A percentile compares a stretch with the other conserved stretches of the same genome.
Conservation (phyloP, 2,329 filamentous ascomycete species). For the Ophiognomonia clavigignenti-juglandacearum region DNA sequence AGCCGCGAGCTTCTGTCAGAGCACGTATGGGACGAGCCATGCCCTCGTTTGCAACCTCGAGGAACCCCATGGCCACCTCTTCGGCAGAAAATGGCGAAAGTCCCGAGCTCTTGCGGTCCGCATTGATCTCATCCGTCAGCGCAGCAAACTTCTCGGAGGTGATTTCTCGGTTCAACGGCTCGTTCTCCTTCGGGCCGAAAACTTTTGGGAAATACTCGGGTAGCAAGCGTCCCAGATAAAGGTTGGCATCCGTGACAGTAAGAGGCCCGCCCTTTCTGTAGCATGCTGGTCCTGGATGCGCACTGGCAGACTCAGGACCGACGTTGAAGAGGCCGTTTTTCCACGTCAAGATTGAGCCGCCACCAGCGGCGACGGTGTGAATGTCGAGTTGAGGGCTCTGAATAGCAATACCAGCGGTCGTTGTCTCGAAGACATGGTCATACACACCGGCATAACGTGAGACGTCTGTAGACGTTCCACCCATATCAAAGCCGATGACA, state of each 20-base stretch:
- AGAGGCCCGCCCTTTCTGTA: constrained; percentile 62
- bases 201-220: constrained; percentile 64
- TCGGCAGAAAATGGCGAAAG: constrained; percentile 20
- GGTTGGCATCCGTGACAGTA: constrained; percentile 63
- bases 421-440: constrained; percentile 61
- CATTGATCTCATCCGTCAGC: constrained; percentile 31
- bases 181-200: constrained; percentile 60
- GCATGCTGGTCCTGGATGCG: constrained; percentile 64
- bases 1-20: constrained; percentile 44
- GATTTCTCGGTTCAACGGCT: constrained; percentile 35
- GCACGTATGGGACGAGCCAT: constrained; percentile 68
- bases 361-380: constrained; percentile 74
- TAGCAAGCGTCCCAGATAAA: constrained; percentile 51
- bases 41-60: constrained; percentile 67
- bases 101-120: constrained; percentile 16
- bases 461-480: constrained; percentile 71
- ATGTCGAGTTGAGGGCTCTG: constrained; percentile 78
- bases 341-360: constrained; percentile 65
- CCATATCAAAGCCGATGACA: constrained; percentile 75
- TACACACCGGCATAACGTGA: constrained; percentile 54
- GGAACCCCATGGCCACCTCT: constrained; percentile 58
- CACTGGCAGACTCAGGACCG: constrained; percentile 61
- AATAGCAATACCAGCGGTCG: constrained; percentile 72
- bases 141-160: constrained; percentile 28
- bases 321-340: constrained; percentile 65